Base-by-base conservation (phyloP, 176 grass and related monocot genomes). In the Poa pratensis region DNA sequence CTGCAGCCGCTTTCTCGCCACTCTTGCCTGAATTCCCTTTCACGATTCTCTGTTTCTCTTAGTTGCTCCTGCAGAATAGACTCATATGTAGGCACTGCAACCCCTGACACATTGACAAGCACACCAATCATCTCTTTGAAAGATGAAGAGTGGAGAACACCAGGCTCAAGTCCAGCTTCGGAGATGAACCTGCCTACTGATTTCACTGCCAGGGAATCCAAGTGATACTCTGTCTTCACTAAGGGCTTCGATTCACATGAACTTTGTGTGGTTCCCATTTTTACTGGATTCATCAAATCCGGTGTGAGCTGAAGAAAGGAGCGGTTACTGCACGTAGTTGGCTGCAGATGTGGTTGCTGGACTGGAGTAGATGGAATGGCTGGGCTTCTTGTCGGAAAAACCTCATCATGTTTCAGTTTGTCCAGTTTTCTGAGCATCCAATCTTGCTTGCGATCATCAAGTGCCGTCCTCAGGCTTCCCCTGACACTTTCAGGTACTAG, bases 1-100 rank as follows among this genome's bases (percentile, higher is more conserved):
- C 74, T 95, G 67, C 96, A 98, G 28, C 96, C 87, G 48, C 68
- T 90, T 84, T 5, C 76, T 34, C 45, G 76, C 96, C 96, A 98
- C 24, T 79, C 89, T 11, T 85, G 39, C 85, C 67, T 95, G 79
- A 95, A 37, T 85, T 43, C 48, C 68, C 84, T 89, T 78, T 78
- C 83, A 69, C 43, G 73, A 12, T 39, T 50, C 55, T 88, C 43
- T 87, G 88, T 75, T 85, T 95, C 93, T 53, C 39, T 81, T 22
- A 92, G 65, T 73, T 98, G 85, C 42, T 92, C 65, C 49, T 98
- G 86, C 23, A 95, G 73, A 81, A 98, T 87, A 69, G 76, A 55
- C 15, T 92, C 91, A 40, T 88, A 88, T 5, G 85, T 66, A 42
- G 93, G 96, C 78, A 90, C 71, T 69, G 51, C 72, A 26, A 87